phyloP scores from a whole-genome alignment of 176 grass and related monocot species.

The Otatea glauca region DNA sequence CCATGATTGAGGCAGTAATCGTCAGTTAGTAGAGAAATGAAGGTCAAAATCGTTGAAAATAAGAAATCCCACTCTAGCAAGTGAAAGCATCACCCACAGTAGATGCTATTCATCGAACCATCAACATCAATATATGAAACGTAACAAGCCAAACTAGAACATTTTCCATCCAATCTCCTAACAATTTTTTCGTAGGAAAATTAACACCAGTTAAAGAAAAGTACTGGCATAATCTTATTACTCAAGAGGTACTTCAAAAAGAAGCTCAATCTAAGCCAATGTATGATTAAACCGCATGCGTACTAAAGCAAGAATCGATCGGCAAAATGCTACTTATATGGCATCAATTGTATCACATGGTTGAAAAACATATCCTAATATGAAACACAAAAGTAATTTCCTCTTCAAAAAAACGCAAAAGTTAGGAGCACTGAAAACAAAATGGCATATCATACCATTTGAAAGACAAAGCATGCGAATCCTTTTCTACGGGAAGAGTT shows the following conservation, averaged over 20 bases:
- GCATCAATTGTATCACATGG: not conserved
- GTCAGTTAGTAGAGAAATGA: not conserved
- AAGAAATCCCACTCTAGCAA: not conserved
- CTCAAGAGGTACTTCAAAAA: not conserved
- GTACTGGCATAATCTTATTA: not conserved
- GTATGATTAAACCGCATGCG: too few relatives aligned
- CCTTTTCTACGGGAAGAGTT: too few relatives aligned
- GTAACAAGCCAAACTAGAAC: not conserved
- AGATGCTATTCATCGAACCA: too few relatives aligned
- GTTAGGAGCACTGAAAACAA: too few relatives aligned
- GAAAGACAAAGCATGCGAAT: too few relatives aligned
- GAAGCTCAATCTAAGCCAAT: not conserved
- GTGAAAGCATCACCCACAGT: not conserved
- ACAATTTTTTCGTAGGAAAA: not conserved
- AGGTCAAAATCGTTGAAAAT: not conserved
- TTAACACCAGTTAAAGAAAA: not conserved
- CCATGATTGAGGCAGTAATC: not conserved
- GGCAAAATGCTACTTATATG: not conserved
- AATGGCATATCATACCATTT: too few relatives aligned
- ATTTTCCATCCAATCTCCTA: not conserved
- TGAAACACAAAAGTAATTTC: too few relatives aligned
- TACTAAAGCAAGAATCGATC: too few relatives aligned
- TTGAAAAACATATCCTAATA: too few relatives aligned
- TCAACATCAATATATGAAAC: not conserved
- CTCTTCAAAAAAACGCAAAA: too few relatives aligned